Evolutionary conservation across 371 early-diverging fungal genomes (phyloP), one percentile per base, ranked within the genome.

Genomic region (Haplosporangium sp.): DNA sequence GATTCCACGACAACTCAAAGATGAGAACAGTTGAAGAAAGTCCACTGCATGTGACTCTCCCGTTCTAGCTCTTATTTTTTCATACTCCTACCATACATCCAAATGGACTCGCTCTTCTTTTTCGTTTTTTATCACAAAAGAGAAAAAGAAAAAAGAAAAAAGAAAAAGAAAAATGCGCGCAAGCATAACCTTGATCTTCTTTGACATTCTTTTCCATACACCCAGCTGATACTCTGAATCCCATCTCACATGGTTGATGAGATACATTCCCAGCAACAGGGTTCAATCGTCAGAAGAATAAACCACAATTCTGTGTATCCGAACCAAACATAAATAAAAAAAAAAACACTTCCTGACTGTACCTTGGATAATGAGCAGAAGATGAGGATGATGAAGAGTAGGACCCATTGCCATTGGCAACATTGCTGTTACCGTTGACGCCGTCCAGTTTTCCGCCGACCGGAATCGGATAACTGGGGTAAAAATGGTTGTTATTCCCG

Each of bases 351-450:
- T 16, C 37, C 50, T 23, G 18, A 51, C 40, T 38, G 65, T 72
- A 72, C 73, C 73, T 72, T 64, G 74, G 59, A 36, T 64, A 64
- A 46, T 67, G 69, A 1, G 47, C 54, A 12, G 74, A 74, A n/a
- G n/a, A n/a, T 10, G 74, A 74, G 10, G 74, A 41, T 7, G 74
- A 68, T 11, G 74, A 68, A 10, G 74, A 74, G 61, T 74, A 74
- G 11, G 69, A 68, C 60, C 69, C 74, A 40, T 73, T 73, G 55
- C 65, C n/a, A n/a, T n/a, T 61, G 56, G 23, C 41, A 16, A 40
- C n/a, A 46, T 57, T 47, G 45, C 8, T 50, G 52, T 41, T 59
- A 40, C 29, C 50, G 36, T 58, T 53, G 46, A 41, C 40, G 43
- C 43, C 18, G 23, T 46, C 62, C 10, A 40, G 52, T 53, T 51